Conservation (phyloP, 2,329 filamentous ascomycete species). For the Bipolaris bicolor region DNA sequence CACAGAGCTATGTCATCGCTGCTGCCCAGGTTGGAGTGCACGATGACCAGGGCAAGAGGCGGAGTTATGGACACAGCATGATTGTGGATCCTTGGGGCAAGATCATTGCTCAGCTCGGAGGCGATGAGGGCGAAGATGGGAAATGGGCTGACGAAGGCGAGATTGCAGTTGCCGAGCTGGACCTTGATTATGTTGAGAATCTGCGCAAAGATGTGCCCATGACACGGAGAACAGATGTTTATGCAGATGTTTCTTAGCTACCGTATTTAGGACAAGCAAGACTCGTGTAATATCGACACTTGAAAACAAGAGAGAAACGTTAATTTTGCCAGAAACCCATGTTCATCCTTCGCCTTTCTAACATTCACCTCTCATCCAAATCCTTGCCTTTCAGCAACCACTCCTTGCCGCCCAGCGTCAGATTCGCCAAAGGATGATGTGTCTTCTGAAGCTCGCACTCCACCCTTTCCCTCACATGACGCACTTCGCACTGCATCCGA, state of each 20-base stretch:
- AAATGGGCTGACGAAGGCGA: slow-evolving; percentile 46
- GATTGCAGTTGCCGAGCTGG: slow-evolving; percentile 59
- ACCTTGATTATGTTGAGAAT: slow-evolving; percentile 59
- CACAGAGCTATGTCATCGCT: slow-evolving; percentile 84
- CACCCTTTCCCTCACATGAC: slow-evolving; percentile 28
- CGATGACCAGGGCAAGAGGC: slow-evolving; percentile 68
- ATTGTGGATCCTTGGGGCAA: slow-evolving; percentile 87
- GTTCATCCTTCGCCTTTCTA: no score
- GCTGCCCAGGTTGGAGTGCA: slow-evolving; percentile 78
- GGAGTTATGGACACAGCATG: slow-evolving; percentile 85
- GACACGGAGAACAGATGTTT: slow-evolving; percentile 59
- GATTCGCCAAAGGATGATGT: slow-evolving; percentile 31
- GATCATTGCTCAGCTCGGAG: slow-evolving; percentile 69
- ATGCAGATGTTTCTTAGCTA: slow-evolving; percentile 34
- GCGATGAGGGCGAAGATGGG: slow-evolving; percentile 51
- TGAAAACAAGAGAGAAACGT: background rate
- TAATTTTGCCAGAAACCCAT: no score
- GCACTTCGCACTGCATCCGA: slow-evolving; percentile 21
- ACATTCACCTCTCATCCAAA: slow-evolving; percentile 9
- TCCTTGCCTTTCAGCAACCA: slow-evolving; percentile 31
- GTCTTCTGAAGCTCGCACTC: slow-evolving; percentile 24
- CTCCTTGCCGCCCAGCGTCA: slow-evolving; percentile 35
- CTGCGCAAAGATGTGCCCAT: slow-evolving; percentile 64
- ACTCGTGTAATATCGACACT: no score
- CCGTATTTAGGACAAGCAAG: no score